Evolutionary conservation across 345 rosid species (phyloP).

Genomic region (Camelina hispida): DNA sequence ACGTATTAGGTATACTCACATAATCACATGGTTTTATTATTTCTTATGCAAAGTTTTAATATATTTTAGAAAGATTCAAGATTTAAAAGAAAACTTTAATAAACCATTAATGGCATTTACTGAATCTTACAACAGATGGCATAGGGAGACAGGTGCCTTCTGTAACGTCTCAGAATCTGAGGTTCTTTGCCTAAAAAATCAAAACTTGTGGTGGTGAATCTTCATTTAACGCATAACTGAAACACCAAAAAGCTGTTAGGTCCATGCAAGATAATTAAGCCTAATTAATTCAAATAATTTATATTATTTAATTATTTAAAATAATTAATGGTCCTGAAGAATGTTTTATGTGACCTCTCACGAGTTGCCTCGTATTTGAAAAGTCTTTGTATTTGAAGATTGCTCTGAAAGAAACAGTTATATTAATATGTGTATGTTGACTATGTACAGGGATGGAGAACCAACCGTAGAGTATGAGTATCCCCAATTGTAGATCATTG

Average conservation of each 20-base stretch:
- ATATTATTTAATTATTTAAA: neutral
- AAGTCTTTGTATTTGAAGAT: neutral
- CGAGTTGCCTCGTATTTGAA: slow-evolving; percentile 1
- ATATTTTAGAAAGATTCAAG: slow-evolving; percentile 33
- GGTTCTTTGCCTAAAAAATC: slow-evolving; percentile 19
- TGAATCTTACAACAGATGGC: slow-evolving; percentile 33
- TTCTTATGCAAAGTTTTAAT: neutral
- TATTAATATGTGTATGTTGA: slow-evolving; percentile 8
- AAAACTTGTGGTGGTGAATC: slow-evolving; percentile 38
- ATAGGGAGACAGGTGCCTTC: slow-evolving; percentile 13
- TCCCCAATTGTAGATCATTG: neutral
- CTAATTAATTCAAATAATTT: neutral
- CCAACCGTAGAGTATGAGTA: neutral
- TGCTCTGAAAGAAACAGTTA: neutral
- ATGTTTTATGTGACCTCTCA: neutral
- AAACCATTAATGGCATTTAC: slow-evolving; percentile 7
- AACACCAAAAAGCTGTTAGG: slow-evolving; percentile 9
- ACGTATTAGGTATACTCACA: slow-evolving; percentile 44
- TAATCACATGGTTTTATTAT: slow-evolving; percentile 13
- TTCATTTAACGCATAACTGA: slow-evolving; percentile 4
- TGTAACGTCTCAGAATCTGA: slow-evolving; percentile 33
- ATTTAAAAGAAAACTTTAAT: slow-evolving; percentile 1
- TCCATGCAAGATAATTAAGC: slow-evolving; percentile 16
- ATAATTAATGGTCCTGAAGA: slow-evolving; percentile 12
- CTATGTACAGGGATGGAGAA: neutral